Conservation (phyloP, 139 green algal genomes). For the Choricystis sp. region DNA sequence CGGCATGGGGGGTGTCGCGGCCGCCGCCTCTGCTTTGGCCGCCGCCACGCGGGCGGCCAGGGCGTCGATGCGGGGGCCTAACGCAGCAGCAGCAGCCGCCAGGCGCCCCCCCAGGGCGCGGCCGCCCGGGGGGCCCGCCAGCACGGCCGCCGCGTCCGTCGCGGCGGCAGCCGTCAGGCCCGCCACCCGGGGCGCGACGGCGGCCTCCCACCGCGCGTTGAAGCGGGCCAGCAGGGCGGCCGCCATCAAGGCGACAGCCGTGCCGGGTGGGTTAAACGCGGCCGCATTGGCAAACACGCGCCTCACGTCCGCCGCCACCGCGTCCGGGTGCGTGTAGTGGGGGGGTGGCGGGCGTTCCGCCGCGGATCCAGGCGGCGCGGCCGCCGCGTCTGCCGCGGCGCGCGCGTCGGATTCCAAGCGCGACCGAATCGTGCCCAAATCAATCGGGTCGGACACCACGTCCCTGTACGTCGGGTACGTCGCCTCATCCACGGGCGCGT, state of each 20-base stretch:
- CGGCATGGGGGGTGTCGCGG: conserved; percentile 21
- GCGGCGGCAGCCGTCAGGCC: conserved; percentile 20
- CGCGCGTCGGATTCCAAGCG: conserved; percentile 21
- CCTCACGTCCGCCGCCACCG: conserved; percentile 19
- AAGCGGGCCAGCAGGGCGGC: conserved; percentile 26
- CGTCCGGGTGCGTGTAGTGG: conserved; percentile 48
- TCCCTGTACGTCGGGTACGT: conserved; percentile 55
- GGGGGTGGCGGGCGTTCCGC: not conserved
- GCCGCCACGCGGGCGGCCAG: conserved; percentile 21
- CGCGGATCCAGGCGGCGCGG: not conserved
- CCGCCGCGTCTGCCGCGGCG: not conserved
- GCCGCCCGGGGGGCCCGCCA: not conserved
- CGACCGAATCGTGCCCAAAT: conserved; percentile 55
- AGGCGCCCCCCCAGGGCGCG: conserved; percentile 1
- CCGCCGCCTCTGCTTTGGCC: conserved; percentile 24
- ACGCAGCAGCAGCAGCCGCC: not conserved
- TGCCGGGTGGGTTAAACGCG: conserved; percentile 58
- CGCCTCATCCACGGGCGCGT: conserved; percentile 52
- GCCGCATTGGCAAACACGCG: conserved; percentile 70
- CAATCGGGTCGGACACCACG: conserved; percentile 48
- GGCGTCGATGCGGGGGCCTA: conserved; percentile 18
- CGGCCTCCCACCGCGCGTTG: conserved; percentile 30
- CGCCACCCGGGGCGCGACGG: conserved; percentile 17
- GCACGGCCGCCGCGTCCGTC: conserved; percentile 10
- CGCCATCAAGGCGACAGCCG: conserved; percentile 73